Base-by-base conservation (phyloP, 495 filamentous ascomycete genomes). In the Aspergillus taichungensis region DNA sequence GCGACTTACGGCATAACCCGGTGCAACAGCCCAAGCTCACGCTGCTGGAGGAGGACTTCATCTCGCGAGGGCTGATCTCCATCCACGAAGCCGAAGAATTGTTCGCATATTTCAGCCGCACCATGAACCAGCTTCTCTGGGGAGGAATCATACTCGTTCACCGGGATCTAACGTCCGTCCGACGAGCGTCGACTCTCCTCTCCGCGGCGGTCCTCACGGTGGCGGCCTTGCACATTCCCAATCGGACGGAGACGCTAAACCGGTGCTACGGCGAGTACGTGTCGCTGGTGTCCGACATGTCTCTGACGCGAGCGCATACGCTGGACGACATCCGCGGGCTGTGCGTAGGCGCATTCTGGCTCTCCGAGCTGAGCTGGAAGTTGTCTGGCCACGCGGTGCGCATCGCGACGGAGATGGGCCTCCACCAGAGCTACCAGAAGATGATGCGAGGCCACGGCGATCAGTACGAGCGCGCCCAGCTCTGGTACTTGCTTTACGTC, bases 121-220 rank as follows among this genome's bases (percentile, higher is more conserved):
- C 73, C 5, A 71, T 75, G 58, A 74, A 74, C 37, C 69, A 75
- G 45, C 68, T 76, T 33, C 67, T 80, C 34, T 80, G 75, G 72
- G 73, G 72, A 39, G 73, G 72, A 9, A 75, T 80, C 41, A 74
- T 74, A 27, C 59, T 80, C 9, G 68, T 74, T 10, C 71, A 75
- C 42, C 61, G 63, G 11, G 66, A 71, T 50, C 57, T 77, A 14
- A 71, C 64, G 8, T 69, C 69, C 5, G 66, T 77, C 12, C 69
- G 74, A 13, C 64, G 68, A 24, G 64, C 67, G 28, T 76, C 73
- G 11, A 68, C 73, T 1, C 50, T 75, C 7, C 64, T 78, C 6
- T 68, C 68, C 1, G 68, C 67, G n/a, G 71, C 71, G 3, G 70
- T 78, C 9, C 55, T 74, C 29, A 73, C 74, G 9, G 73, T 78